Evolutionary conservation across 306 rosid species (phyloP).

Genomic region (Trifolium repens): DNA sequence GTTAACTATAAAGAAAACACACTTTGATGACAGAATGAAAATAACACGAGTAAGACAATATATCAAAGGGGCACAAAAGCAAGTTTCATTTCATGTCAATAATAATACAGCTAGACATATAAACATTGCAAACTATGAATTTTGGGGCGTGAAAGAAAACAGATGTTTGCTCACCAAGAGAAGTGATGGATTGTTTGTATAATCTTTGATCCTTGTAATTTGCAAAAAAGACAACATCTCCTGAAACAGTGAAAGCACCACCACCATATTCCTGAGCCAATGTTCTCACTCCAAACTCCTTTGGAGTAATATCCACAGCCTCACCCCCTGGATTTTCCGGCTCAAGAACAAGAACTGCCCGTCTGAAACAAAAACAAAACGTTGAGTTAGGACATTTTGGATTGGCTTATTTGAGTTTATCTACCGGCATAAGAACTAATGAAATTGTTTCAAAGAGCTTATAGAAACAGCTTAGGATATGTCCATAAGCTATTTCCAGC

Average conservation of each 20-base stretch:
- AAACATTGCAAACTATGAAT: not conserved
- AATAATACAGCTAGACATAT: not conserved
- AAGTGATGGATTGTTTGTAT: constrained; percentile 67
- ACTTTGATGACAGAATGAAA: constrained; percentile 4
- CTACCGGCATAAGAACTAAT: not conserved
- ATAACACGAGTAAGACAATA: constrained; percentile 12
- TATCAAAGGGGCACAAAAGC: not conserved
- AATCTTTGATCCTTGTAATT: constrained; percentile 92
- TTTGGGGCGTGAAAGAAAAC: not conserved
- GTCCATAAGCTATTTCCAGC: not conserved
- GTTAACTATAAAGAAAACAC: constrained; percentile 15
- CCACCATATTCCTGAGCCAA: constrained; percentile 97
- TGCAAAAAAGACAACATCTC: constrained; percentile 68
- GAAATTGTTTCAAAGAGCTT: not conserved
- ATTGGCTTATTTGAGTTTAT: not conserved
- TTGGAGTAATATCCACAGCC: constrained; percentile 80
- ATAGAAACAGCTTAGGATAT: not conserved
- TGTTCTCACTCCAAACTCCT: constrained; percentile 80
- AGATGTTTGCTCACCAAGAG: constrained; percentile 51
- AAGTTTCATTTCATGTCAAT: constrained; percentile 17
- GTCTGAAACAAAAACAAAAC: constrained; percentile 50
- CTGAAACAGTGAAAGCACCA: constrained; percentile 78
- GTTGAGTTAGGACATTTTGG: not conserved
- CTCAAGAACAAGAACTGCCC: constrained; percentile 84
- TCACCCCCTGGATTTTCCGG: constrained; percentile 62